phyloP scores from a whole-genome alignment of 2,329 filamentous ascomycete genomes.

The Epichloe scottii region DNA sequence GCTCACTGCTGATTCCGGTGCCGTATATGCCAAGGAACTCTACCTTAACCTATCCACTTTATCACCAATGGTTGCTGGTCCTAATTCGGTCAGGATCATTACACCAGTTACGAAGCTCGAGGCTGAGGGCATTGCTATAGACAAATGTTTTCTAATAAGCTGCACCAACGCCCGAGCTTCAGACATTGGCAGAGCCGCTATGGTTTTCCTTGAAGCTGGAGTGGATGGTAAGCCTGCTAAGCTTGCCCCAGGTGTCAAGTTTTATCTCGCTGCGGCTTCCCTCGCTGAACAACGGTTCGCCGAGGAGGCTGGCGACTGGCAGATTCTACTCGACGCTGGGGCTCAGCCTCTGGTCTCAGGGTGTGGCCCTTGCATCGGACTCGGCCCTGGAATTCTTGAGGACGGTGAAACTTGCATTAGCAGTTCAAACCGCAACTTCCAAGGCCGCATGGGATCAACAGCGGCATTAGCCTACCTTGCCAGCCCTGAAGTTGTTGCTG shows the following conservation, averaged over 20 bases:
- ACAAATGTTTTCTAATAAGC: slow-evolving; percentile 79
- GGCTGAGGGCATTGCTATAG: slow-evolving; percentile 57
- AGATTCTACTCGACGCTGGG: slow-evolving; percentile 53
- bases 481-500: slow-evolving; percentile 83
- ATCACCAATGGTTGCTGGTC: slow-evolving; percentile 72
- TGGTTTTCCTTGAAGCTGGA: slow-evolving; percentile 66
- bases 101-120: slow-evolving; percentile 67
- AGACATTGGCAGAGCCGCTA: slow-evolving; percentile 40
- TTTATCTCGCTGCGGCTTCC: slow-evolving; percentile 87
- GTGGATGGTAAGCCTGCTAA: slow-evolving; percentile 46
- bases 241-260: slow-evolving; percentile 62
- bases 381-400: slow-evolving; percentile 66
- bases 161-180: slow-evolving; percentile 81
- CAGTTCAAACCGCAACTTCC: slow-evolving; percentile 81
- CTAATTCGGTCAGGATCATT: slow-evolving; percentile 81
- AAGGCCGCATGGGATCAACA: slow-evolving; percentile 34
- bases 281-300: slow-evolving; percentile 61
- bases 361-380: slow-evolving; percentile 78
- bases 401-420: slow-evolving; percentile 77
- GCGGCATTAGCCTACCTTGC: slow-evolving; percentile 56
- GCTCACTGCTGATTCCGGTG: slow-evolving; percentile 59
- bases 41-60: slow-evolving; percentile 75
- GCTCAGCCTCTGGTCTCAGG: slow-evolving; percentile 45
- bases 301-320: slow-evolving; percentile 77
- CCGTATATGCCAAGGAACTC: slow-evolving; percentile 70